Percentiles rank a stretch among this genome's conserved stretches.
Evolutionary conservation across 169 alveolate genomes (phyloP).

Genomic region (Cryptosporidium ubiquitum): DNA sequence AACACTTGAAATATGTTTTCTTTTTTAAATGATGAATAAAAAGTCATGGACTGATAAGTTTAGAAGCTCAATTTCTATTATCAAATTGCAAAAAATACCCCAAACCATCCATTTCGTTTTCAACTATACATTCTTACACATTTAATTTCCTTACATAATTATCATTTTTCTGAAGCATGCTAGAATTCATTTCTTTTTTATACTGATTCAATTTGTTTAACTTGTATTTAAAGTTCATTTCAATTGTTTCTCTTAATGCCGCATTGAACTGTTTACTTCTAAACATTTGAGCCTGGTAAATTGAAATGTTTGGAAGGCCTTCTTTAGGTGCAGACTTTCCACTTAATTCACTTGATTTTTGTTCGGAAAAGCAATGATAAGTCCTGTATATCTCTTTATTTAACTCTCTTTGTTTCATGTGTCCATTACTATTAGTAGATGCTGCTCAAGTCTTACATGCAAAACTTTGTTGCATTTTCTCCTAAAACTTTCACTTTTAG

Average conservation of each 20-base stretch:
- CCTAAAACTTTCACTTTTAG: background rate
- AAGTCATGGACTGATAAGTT: background rate
- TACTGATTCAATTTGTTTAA: too few relatives aligned
- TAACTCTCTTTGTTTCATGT: background rate
- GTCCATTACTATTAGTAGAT: background rate
- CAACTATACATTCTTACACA: background rate
- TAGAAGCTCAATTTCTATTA: background rate
- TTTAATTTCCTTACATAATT: too few relatives aligned
- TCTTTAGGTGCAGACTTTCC: conserved; percentile 19
- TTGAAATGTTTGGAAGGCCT: too few relatives aligned
- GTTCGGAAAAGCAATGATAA: background rate
- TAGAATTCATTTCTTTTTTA: background rate
- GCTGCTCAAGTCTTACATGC: background rate
- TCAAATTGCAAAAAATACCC: background rate
- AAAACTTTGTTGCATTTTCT: background rate
- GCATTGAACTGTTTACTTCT: background rate
- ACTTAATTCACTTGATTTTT: background rate
- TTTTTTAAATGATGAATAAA: background rate
- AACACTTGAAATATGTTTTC: background rate
- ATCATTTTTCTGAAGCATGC: background rate
- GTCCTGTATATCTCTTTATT: background rate
- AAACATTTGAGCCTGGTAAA: too few relatives aligned
- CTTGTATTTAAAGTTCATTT: background rate
- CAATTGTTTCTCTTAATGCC: background rate
- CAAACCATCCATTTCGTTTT: background rate